phyloP scores from a whole-genome alignment of 306 rosid genomes.

The Argentina anserina region DNA sequence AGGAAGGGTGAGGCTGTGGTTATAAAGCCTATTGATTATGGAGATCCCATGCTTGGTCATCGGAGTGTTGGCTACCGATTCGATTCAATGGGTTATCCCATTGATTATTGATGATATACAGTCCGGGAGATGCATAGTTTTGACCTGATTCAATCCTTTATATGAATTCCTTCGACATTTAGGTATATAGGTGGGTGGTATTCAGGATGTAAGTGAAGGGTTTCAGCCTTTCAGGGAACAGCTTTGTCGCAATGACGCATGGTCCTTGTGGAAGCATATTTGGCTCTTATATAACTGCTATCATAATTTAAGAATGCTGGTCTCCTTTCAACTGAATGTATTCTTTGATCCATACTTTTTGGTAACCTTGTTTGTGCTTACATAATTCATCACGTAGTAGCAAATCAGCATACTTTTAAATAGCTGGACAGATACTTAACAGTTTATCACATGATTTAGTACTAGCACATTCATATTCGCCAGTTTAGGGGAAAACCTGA shows the following conservation, averaged over 20 bases:
- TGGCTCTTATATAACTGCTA: background rate
- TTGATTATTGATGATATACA: slow-evolving; percentile 42
- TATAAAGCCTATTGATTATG: slow-evolving; percentile 65
- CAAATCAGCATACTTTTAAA: background rate
- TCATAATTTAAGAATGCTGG: background rate
- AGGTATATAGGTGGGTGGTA: slow-evolving; percentile 25
- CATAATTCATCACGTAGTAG: background rate
- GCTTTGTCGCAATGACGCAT: background rate
- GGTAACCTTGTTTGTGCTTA: background rate
- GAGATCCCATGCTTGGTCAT: slow-evolving; percentile 45
- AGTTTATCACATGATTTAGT: background rate
- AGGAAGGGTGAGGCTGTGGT: slow-evolving; percentile 37
- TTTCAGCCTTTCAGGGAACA: background rate
- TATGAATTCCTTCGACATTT: slow-evolving; percentile 6
- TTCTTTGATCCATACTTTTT: background rate
- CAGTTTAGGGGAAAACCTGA: background rate
- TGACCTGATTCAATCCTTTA: slow-evolving; percentile 26
- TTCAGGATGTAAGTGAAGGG: slow-evolving; percentile 10
- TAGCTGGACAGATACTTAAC: background rate
- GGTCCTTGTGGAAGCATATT: slow-evolving; percentile 6
- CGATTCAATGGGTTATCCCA: slow-evolving; percentile 41
- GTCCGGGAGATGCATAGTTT: slow-evolving; percentile 37
- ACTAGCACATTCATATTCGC: background rate
- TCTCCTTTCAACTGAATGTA: background rate
- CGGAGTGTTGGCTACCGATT: slow-evolving; percentile 45